A percentile compares a stretch with the other conserved stretches of the same genome.
These are phyloP conservation scores for Bipolaris gigantea DNA, from an alignment of 2,329 filamentous ascomycete genomes.

Conservation along the genomic window DNA sequence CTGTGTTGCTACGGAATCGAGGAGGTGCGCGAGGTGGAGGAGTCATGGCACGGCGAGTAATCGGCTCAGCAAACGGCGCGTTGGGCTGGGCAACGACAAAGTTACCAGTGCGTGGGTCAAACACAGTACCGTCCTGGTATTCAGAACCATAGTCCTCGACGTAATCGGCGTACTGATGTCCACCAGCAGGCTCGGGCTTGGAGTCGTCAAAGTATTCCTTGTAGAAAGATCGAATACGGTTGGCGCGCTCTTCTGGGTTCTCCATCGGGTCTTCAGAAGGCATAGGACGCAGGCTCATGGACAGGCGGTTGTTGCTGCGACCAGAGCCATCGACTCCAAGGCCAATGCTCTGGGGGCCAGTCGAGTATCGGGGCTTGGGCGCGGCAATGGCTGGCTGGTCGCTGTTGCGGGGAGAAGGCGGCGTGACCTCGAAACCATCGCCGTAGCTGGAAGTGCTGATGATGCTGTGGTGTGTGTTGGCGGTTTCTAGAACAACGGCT, in stretches of 20 bases:
- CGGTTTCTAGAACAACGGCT: constrained; percentile 39
- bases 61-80: constrained; percentile 76
- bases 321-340: constrained; percentile 39
- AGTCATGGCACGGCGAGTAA: constrained; percentile 91
- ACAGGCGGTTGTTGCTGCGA: constrained; percentile 54
- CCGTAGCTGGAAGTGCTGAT: constrained; percentile 59
- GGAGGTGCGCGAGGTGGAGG: constrained; percentile 75
- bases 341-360: constrained; percentile 17
- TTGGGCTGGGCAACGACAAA: constrained; percentile 60
- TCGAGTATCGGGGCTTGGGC: constrained; percentile 35
- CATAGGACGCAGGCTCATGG: constrained; percentile 74
- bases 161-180: constrained; percentile 55
- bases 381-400: constrained; percentile 29
- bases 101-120: constrained; percentile 60
- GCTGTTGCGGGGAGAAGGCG: constrained; percentile 44
- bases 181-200: constrained; percentile 52
- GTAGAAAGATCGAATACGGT: constrained; percentile 97
- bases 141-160: constrained; percentile 76
- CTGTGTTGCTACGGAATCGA: constrained; percentile 50
- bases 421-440: constrained; percentile 55
- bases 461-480: constrained; percentile 42
- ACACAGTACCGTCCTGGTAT: constrained; percentile 64
- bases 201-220: constrained; percentile 98
- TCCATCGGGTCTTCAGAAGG: constrained; percentile 85
- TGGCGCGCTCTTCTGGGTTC: constrained; percentile 90